Base-by-base conservation (phyloP, 202 grass and related monocot genomes). In the Digitaria exilis region DNA sequence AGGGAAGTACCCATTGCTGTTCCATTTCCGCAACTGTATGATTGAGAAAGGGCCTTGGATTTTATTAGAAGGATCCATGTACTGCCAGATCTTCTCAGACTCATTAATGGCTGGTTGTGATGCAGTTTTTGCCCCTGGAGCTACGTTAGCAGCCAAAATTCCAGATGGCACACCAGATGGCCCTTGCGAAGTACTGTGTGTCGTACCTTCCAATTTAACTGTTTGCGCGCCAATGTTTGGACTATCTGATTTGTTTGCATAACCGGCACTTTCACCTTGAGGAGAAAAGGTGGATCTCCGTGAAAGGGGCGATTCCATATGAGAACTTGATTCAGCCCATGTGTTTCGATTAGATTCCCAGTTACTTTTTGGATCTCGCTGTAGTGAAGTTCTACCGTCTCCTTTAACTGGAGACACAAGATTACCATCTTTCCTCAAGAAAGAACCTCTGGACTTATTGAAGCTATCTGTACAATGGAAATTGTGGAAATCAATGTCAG, bases 1-100 rank as follows among this genome's bases (percentile, higher is more conserved):
- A 41, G 97, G 97, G 57, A 99, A 99, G 75, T 99, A 99, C 16
- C 91, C 93, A 84, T 77, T 99, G 34, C 71, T 86, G 70, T 91
- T 94, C 97, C 97, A 99, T 90, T 99, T 99, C 9, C 91, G 78
- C 77, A 99, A 77, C 73, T 99, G 97, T 42, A 69, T 63, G 66
- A 99, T 92, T 26, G 97, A 99, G 84, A 99, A 99, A 56, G 93
- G 93, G 7, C 97, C 93, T 90, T 99, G 97, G 57, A 85, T 82
- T 95, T 99, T 99, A 80, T 80, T 87, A 76, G 89, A 88, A 35
- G 97, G 97, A 64, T 99, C 97, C 75, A 86, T 65, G 61, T 99
- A 99, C 78, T 87, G 85, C 97, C 97, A 99, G 52, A 96, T 96
- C 73, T 99, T 99, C 76, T 96, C 89, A 34, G 91, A 92, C 57